Evolutionary conservation across 441 rosid species (phyloP), one percentile per base, ranked within the genome.

Genomic region (Hypseocharis bilobata): DNA sequence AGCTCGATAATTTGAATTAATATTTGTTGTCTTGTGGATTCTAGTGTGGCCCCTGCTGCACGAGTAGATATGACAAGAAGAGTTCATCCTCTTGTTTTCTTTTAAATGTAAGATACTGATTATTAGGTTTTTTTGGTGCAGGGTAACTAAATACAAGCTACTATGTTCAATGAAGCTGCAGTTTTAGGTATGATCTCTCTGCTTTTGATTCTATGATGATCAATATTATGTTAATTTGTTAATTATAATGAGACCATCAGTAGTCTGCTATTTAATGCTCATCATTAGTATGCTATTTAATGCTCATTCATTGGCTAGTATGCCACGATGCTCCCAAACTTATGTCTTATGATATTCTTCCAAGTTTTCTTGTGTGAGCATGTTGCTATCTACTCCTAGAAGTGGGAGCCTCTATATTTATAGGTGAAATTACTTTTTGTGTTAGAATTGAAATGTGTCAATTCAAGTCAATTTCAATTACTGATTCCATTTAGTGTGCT

Each of bases 161-260:
- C 98, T 0, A 92, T 92, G 98, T 92, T 92, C 60, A 92, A 92
- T 57, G 97, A 84, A 55, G 97, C 97, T 68, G 97, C 97, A 10
- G n/a, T n/a, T n/a, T n/a, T n/a, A n/a, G n/a, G n/a, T n/a, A n/a
- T n/a, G n/a, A n/a, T n/a, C n/a, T n/a, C n/a, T n/a, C n/a, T n/a
- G n/a, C n/a, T n/a, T n/a, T n/a, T n/a, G n/a, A n/a, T n/a, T n/a
- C n/a, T n/a, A n/a, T n/a, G n/a, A n/a, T n/a, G n/a, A n/a, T n/a
- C n/a, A n/a, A n/a, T n/a, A n/a, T n/a, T n/a, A n/a, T n/a, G n/a
- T n/a, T n/a, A n/a, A n/a, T n/a, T n/a, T n/a, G n/a, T n/a, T n/a
- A n/a, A n/a, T n/a, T n/a, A n/a, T n/a, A n/a, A n/a, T n/a, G n/a
- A n/a, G n/a, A n/a, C n/a, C n/a, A n/a, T n/a, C n/a, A n/a, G n/a